Evolutionary conservation across 1,284 basidiomycete species (phyloP).

Genomic region (Leccinum fallax): DNA sequence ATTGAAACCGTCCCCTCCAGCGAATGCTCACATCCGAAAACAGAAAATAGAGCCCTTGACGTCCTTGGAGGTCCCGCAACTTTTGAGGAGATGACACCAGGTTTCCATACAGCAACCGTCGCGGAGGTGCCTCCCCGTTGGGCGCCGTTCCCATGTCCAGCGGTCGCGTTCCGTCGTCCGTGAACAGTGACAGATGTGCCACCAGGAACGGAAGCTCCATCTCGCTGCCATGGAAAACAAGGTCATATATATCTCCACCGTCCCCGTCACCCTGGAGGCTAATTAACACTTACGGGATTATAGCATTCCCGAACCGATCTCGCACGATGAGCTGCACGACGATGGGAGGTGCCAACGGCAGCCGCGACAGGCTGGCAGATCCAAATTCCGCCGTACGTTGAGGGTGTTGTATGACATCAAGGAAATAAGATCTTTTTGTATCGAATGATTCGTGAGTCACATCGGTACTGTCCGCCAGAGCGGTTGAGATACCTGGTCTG

Average conservation of each 20-base stretch:
- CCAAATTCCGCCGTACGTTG: constrained; percentile 79
- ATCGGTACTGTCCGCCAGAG: constrained; percentile 10
- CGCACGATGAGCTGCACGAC: constrained; percentile 77
- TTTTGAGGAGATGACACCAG: constrained; percentile 80
- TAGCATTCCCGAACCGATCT: constrained; percentile 64
- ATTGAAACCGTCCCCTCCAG: constrained; percentile 71
- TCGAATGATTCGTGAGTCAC: constrained; percentile 25
- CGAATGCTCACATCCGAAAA: constrained; percentile 90
- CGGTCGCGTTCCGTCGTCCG: constrained; percentile 57
- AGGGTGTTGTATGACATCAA: constrained; percentile 82
- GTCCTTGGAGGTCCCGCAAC: constrained; percentile 76
- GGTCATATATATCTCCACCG: constrained; percentile 21
- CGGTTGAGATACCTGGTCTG: constrained; percentile 47
- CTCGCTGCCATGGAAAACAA: constrained; percentile 50
- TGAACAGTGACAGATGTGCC: constrained; percentile 73
- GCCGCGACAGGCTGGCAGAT: constrained; percentile 68
- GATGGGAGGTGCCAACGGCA: constrained; percentile 80
- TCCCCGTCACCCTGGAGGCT: constrained; percentile 26
- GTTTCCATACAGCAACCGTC: constrained; percentile 79
- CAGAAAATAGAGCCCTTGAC: constrained; percentile 79
- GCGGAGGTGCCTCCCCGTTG: constrained; percentile 47
- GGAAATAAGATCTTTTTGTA: constrained; percentile 61
- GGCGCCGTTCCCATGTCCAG: constrained; percentile 58
- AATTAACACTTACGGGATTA: constrained; percentile 63
- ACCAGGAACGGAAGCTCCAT: constrained; percentile 83